Percentiles rank a stretch among this genome's conserved stretches.
These are phyloP conservation scores for Misopates orontium DNA, from an alignment of 257 asterid genomes.

Conservation along the genomic window DNA sequence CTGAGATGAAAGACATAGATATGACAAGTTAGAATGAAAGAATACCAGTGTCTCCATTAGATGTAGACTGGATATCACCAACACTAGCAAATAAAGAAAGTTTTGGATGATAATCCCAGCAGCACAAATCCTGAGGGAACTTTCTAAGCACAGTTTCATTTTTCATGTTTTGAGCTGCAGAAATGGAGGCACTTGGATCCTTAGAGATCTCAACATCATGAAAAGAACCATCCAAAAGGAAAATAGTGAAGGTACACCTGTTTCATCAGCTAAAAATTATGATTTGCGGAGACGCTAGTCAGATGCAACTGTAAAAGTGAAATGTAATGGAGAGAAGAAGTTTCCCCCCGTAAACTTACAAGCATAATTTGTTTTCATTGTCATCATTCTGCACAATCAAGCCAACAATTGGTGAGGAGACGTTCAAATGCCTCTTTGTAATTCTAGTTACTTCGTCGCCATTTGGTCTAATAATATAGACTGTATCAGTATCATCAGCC, in stretches of 20 bases:
- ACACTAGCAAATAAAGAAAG: conserved; percentile 55
- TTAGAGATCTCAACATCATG: conserved; percentile 82
- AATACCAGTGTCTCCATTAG: conserved; percentile 49
- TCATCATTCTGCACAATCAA: conserved; percentile 64
- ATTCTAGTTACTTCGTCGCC: conserved; percentile 92
- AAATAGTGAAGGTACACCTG: conserved; percentile 83
- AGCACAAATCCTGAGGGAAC: conserved; percentile 58
- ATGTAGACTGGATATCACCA: conserved; percentile 42
- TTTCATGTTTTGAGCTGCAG: conserved; percentile 49
- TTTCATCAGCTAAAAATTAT: conserved; percentile 29
- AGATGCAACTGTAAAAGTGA: conserved; percentile 27
- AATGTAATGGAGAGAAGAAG: conserved; percentile 25
- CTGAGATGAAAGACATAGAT: conserved; percentile 14
- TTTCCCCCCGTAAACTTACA: conserved; percentile 49
- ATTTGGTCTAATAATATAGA: conserved; percentile 74
- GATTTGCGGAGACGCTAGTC: conserved; percentile 21
- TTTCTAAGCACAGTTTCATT: conserved; percentile 46
- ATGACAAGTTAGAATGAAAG: conserved; percentile 15
- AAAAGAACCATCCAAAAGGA: conserved; percentile 79
- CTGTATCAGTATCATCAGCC: conserved; percentile 67
- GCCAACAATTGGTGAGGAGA: conserved; percentile 67
- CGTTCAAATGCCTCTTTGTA: conserved; percentile 60
- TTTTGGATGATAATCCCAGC: conserved; percentile 74
- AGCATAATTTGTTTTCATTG: conserved; percentile 56
- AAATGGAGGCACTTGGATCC: conserved; percentile 77